Percentiles rank a stretch among this genome's conserved stretches.
Evolutionary conservation across 2,329 filamentous ascomycete genomes (phyloP).

Genomic region (Tympanopsis confertula): DNA sequence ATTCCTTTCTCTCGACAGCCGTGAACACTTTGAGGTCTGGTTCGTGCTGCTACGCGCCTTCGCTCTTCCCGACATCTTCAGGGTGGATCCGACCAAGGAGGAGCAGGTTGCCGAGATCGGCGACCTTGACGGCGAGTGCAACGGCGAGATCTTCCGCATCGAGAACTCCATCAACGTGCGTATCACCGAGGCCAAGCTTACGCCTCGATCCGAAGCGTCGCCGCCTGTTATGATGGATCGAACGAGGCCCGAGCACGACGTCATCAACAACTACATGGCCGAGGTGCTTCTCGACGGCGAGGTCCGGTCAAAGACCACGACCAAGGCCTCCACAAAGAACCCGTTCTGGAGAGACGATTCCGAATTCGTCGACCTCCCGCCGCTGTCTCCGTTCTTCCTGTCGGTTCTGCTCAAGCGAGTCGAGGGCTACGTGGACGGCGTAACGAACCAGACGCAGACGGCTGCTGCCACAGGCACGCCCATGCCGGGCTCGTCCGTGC

Average conservation of each 20-base stretch:
- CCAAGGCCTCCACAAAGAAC: slow-evolving; percentile 58
- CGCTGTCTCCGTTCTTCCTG: slow-evolving; percentile 49
- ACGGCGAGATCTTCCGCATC: slow-evolving; percentile 43
- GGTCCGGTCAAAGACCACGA: slow-evolving; percentile 63
- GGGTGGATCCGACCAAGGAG: slow-evolving; percentile 32
- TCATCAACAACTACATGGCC: slow-evolving; percentile 60
- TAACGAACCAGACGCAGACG: no score
- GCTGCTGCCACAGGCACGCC: slow-evolving; percentile 13
- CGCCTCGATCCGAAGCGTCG: slow-evolving; percentile 21
- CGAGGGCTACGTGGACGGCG: slow-evolving; percentile 19
- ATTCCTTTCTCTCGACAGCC: slow-evolving; percentile 75
- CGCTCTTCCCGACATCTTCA: slow-evolving; percentile 83
- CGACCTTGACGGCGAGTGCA: slow-evolving; percentile 25
- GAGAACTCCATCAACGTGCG: slow-evolving; percentile 48
- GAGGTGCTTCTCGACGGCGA: slow-evolving; percentile 74
- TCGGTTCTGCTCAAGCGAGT: slow-evolving; percentile 63
- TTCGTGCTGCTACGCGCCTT: slow-evolving; percentile 85
- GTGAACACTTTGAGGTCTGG: slow-evolving; percentile 94
- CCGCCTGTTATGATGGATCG: no score
- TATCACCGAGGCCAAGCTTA: slow-evolving; percentile 52
- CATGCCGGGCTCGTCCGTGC: slow-evolving; percentile 13
- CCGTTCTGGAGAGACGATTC: slow-evolving; percentile 78
- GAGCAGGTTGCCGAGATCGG: slow-evolving; percentile 29
- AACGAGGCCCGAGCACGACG: slow-evolving; percentile 5
- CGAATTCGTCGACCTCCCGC: slow-evolving; percentile 64